Conservation (phyloP, 164 flowering plant species). For the Macadamia tetraphylla region DNA sequence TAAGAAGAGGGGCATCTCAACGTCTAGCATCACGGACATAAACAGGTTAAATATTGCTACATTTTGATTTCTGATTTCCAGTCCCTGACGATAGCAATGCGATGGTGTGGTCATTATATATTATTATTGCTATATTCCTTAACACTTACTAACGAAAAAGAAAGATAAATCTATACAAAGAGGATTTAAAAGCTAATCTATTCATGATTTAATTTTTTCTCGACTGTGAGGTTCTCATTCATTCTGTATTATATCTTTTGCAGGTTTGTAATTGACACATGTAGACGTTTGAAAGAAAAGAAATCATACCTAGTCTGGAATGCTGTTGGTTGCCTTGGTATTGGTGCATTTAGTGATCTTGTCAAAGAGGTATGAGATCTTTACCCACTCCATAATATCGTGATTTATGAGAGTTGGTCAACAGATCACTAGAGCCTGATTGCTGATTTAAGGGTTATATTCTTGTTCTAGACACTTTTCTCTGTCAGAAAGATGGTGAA, state of each 20-base stretch:
- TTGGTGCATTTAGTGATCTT: conserved; percentile 69
- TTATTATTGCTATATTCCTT: background rate
- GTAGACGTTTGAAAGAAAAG: conserved; percentile 68
- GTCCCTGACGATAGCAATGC: too few relatives aligned
- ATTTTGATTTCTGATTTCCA: too few relatives aligned
- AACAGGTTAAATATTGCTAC: conserved; percentile 41
- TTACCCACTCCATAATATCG: background rate
- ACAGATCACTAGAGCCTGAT: background rate
- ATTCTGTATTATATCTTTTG: conserved; percentile 8
- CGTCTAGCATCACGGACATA: conserved; percentile 33
- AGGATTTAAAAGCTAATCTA: background rate
- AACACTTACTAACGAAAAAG: background rate
- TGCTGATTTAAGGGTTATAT: background rate
- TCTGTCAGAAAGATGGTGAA: background rate
- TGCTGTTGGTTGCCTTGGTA: conserved; percentile 84
- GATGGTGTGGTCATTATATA: background rate
- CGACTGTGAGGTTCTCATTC: background rate
- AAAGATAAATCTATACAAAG: background rate
- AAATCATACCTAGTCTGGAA: conserved; percentile 75
- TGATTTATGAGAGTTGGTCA: background rate
- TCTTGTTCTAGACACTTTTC: background rate
- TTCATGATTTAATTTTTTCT: too few relatives aligned
- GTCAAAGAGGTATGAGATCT: conserved; percentile 63
- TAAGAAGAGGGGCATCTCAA: conserved; percentile 28
- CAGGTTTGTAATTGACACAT: conserved; percentile 77